These are phyloP conservation scores for Podila epigama DNA, from an alignment of 192 early-diverging fungal species.

Conservation along the genomic window DNA sequence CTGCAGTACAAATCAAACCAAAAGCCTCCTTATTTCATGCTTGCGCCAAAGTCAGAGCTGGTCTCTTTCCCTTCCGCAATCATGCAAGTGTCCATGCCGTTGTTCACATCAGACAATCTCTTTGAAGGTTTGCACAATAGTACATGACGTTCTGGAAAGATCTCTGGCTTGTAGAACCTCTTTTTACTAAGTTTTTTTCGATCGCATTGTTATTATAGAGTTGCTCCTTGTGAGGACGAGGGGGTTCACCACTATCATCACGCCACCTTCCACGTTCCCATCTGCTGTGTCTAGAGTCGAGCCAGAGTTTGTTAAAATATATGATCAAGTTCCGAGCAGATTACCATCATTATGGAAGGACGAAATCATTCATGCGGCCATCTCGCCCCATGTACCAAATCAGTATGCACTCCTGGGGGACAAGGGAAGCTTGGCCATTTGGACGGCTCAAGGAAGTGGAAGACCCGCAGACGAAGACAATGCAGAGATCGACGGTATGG, in stretches of 20 bases:
- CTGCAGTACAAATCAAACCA: neutral
- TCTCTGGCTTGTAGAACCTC: too few species aligned
- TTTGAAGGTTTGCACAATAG: neutral
- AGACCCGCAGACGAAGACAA: neutral
- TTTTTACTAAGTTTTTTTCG: too few species aligned
- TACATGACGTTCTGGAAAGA: too few species aligned
- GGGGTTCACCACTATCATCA: neutral
- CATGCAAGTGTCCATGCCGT: neutral
- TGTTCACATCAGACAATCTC: neutral
- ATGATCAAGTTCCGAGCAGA: neutral
- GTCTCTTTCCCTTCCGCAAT: neutral
- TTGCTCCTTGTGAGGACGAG: neutral
- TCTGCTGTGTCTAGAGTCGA: neutral
- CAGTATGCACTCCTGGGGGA: neutral
- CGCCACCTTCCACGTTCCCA: neutral
- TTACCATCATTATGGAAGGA: neutral
- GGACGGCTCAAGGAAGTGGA: neutral
- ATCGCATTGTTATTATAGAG: too few species aligned
- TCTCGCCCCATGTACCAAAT: neutral
- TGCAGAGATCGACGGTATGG: neutral
- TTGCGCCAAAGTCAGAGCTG: neutral
- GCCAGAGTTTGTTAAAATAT: neutral
- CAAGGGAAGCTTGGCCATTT: neutral
- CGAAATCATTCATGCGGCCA: neutral
- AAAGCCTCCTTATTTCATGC: neutral